Conservation (phyloP, 805 yeast genomes). For the Kodamaea kakaduensis region DNA sequence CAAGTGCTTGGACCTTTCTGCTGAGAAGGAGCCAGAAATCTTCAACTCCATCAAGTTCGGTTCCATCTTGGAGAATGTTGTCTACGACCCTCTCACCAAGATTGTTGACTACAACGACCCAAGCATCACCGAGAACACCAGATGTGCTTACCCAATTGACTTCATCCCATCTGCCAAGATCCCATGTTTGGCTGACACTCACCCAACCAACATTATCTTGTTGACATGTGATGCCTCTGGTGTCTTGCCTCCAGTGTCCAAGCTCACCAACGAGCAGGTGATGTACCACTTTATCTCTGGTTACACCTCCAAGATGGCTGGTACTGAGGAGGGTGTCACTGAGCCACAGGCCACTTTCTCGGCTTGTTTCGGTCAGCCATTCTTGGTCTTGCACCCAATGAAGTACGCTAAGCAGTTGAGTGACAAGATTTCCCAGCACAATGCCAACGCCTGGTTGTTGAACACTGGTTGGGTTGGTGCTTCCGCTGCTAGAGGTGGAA, state of each 20-base stretch:
- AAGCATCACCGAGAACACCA: slow-evolving; percentile 90
- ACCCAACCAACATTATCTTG: slow-evolving; percentile 88
- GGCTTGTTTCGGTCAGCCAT: slow-evolving; percentile 99
- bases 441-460: slow-evolving; percentile 91
- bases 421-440: slow-evolving; percentile 84
- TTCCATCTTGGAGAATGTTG: slow-evolving; percentile 89
- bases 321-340: slow-evolving; percentile 97
- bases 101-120: slow-evolving; percentile 81
- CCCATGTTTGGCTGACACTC: slow-evolving; percentile 86
- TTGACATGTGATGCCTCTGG: slow-evolving; percentile 98
- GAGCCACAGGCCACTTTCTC: slow-evolving; percentile 98
- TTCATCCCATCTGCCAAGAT: slow-evolving; percentile 93
- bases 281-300: slow-evolving; percentile 99
- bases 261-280: slow-evolving; percentile 89
- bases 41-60: slow-evolving; percentile 94
- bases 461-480: slow-evolving; percentile 99
- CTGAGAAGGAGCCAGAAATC: slow-evolving; percentile 96
- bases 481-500: slow-evolving; percentile 88
- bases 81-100: slow-evolving; percentile 74
- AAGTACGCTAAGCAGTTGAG: slow-evolving; percentile 94
- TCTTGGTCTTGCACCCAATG: slow-evolving; percentile 97
- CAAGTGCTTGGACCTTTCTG: slow-evolving; percentile 84
- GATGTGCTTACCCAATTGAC: slow-evolving; percentile 98
- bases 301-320: slow-evolving; percentile 99
- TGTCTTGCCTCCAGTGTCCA: slow-evolving; percentile 95